These are phyloP conservation scores for Macrotyloma uniflorum DNA, from an alignment of 306 rosid species.

Conservation along the genomic window DNA sequence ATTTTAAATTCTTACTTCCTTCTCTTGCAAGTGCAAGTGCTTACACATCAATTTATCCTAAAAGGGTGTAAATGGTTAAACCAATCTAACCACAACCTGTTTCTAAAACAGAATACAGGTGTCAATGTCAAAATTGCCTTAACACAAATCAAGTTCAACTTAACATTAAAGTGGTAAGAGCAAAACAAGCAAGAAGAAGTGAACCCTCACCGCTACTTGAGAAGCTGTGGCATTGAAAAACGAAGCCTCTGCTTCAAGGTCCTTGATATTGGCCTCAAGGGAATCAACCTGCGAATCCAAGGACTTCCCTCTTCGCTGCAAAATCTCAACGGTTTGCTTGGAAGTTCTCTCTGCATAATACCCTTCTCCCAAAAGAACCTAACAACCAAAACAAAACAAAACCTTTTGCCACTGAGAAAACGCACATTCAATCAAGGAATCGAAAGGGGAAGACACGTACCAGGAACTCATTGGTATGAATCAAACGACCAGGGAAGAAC, in stretches of 20 bases:
- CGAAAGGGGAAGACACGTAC: constrained; percentile 32
- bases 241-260: constrained; percentile 68
- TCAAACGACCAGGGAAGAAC: constrained; percentile 87
- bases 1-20: neutral
- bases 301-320: constrained; percentile 71
- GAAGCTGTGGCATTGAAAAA: constrained; percentile 64
- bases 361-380: constrained; percentile 95
- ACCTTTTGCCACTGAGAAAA: neutral
- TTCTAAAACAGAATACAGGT: neutral
- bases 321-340: constrained; percentile 75
- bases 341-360: constrained; percentile 81
- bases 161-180: constrained; percentile 5
- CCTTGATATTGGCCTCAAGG: constrained; percentile 60
- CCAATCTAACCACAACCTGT: neutral
- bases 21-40: neutral
- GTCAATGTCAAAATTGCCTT: neutral
- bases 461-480: constrained; percentile 91
- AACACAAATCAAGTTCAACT: neutral
- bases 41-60: neutral
- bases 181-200: neutral
- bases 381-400: constrained; percentile 12
- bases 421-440: neutral
- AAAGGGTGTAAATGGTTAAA: neutral
- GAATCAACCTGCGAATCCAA: constrained; percentile 76
- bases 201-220: constrained; percentile 58